Conservation (phyloP, 495 filamentous ascomycete genomes). For the Ramalina intermedia region DNA sequence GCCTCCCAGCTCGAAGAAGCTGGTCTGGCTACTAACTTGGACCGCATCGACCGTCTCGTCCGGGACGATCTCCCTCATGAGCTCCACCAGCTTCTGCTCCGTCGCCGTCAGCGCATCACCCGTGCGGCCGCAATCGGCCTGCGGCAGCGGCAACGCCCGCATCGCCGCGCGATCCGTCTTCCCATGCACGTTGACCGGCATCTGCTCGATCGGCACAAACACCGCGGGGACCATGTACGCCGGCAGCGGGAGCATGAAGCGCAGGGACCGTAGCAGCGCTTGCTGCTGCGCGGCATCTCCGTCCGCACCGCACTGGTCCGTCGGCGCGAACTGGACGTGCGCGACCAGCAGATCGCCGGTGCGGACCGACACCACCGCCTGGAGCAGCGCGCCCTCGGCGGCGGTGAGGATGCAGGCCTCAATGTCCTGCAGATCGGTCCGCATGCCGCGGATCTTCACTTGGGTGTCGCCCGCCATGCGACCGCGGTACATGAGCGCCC, state of each 20-base stretch:
- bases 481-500: constrained; percentile 22
- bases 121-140: not conserved
- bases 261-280: constrained; percentile 14
- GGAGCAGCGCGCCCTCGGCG: constrained; percentile 14
- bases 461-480: constrained; percentile 31
- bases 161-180: constrained; percentile 30
- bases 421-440: constrained; percentile 37
- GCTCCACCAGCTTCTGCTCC: not conserved
- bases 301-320: not conserved
- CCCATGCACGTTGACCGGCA: constrained; percentile 27
- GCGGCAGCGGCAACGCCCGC: constrained; percentile 11
- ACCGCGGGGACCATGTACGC: constrained; percentile 31
- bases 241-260: constrained; percentile 23
- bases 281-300: not conserved
- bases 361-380: constrained; percentile 23
- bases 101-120: not conserved
- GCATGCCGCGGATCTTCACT: constrained; percentile 36
- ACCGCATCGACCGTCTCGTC: not conserved
- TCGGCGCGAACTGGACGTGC: constrained; percentile 13
- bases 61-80: not conserved
- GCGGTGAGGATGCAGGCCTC: constrained; percentile 22
- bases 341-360: constrained; percentile 20
- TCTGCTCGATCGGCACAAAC: constrained; percentile 20
- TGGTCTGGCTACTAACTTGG: not conserved
- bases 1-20: constrained; percentile 13